Conservation (phyloP, 164 flowering plant species). For the Berberis vulgaris region DNA sequence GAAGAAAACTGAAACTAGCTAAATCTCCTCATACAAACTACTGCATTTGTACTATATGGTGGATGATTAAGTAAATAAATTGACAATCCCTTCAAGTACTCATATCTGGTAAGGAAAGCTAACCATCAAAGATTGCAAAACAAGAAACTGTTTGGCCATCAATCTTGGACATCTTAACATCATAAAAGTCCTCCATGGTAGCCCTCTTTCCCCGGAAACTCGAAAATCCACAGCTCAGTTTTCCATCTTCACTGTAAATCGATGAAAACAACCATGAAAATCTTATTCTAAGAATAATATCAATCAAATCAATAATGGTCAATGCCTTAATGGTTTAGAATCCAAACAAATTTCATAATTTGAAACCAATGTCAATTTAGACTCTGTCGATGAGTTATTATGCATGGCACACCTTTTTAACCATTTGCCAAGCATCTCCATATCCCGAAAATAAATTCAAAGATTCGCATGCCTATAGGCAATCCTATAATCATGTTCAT, state of each 20-base stretch:
- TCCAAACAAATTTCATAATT: background rate
- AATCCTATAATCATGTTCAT: no score
- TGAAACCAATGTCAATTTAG: no score
- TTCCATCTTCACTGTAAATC: slow-evolving; percentile 80
- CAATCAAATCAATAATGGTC: background rate
- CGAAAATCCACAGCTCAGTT: slow-evolving; percentile 79
- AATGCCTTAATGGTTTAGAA: no score
- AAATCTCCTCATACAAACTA: background rate
- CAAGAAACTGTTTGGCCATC: slow-evolving; percentile 66
- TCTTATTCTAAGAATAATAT: background rate
- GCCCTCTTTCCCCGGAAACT: slow-evolving; percentile 94
- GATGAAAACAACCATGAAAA: slow-evolving; percentile 6
- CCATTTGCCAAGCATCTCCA: no score
- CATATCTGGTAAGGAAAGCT: slow-evolving; percentile 14
- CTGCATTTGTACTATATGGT: no score
- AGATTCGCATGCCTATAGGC: no score
- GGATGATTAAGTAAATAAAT: no score
- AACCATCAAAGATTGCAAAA: slow-evolving; percentile 97
- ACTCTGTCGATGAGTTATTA: no score
- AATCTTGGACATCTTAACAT: slow-evolving; percentile 61
- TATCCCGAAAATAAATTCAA: no score
- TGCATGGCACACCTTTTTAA: no score
- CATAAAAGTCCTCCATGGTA: slow-evolving; percentile 94
- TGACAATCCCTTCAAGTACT: no score
- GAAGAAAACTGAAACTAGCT: background rate